Conservation (phyloP, 371 early-diverging fungal genomes). For the Parasitella parasitica region DNA sequence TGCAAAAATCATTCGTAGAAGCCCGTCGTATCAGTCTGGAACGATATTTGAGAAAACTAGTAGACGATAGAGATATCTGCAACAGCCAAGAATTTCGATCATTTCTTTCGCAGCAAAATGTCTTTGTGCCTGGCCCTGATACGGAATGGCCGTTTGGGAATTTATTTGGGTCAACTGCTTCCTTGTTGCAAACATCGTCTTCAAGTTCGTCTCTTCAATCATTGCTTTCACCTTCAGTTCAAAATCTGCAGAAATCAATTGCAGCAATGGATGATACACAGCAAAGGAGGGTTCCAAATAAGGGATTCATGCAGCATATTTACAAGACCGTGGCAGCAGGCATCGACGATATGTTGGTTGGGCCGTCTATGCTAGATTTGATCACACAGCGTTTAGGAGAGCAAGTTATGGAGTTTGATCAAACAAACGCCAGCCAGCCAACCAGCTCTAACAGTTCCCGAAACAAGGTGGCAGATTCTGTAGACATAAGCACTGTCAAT, state of each 20-base stretch:
- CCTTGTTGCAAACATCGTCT: background rate
- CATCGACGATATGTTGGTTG: conserved; percentile 67
- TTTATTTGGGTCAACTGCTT: conserved; percentile 1
- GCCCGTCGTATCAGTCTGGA: conserved; percentile 67
- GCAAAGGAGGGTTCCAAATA: background rate
- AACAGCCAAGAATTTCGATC: conserved; percentile 54
- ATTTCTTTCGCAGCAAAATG: conserved; percentile 68
- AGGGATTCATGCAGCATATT: conserved; percentile 69
- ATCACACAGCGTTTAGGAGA: conserved; percentile 71
- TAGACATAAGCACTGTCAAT: conserved; percentile 5
- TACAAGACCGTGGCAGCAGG: conserved; percentile 72
- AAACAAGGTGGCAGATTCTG: background rate
- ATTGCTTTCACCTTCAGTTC: conserved; percentile 17
- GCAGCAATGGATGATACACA: background rate
- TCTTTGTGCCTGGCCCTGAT: conserved; percentile 47
- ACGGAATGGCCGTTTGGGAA: conserved; percentile 8
- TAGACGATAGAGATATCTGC: conserved; percentile 56
- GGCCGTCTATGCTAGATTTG: conserved; percentile 69
- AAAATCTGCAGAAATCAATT: conserved; percentile 27
- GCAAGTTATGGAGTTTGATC: conserved; percentile 59
- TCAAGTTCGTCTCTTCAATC: conserved; percentile 3
- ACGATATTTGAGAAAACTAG: conserved; percentile 66
- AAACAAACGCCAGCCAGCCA: conserved; percentile 14
- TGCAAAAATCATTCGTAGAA: conserved; percentile 70
- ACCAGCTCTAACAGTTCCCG: conserved; percentile 13